These are phyloP conservation scores for Aspergillus quadrilineatus DNA, from an alignment of 2,329 filamentous ascomycete species.

Conservation along the genomic window DNA sequence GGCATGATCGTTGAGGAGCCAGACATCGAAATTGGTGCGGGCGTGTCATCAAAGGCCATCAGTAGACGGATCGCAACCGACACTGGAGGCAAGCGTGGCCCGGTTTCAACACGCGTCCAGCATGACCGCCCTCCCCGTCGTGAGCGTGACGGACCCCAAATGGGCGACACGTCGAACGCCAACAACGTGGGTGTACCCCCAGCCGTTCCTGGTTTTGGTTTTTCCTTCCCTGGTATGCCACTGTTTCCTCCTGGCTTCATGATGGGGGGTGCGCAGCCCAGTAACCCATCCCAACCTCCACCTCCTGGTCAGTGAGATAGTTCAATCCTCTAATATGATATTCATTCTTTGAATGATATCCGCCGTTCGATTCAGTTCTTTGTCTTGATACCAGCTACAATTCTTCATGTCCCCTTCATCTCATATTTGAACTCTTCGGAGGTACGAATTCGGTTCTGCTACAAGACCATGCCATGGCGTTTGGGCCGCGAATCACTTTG, in stretches of 20 bases:
- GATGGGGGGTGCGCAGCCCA: slow-evolving; percentile 40
- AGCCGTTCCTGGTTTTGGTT: slow-evolving; percentile 56
- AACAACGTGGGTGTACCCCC: slow-evolving; percentile 53
- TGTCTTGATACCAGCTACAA: slow-evolving; percentile 23
- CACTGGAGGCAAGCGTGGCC: slow-evolving; percentile 50
- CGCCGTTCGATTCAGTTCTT: slow-evolving; percentile 11
- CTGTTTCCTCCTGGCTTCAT: slow-evolving; percentile 51
- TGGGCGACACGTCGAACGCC: slow-evolving; percentile 34
- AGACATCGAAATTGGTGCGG: slow-evolving; percentile 96
- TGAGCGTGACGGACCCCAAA: slow-evolving; percentile 36
- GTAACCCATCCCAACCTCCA: slow-evolving; percentile 35
- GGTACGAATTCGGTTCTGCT: slow-evolving; percentile 14
- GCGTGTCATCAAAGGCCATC: slow-evolving; percentile 83
- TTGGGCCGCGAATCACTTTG: not conserved
- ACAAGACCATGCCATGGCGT: slow-evolving; percentile 7
- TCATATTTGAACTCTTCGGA: not conserved
- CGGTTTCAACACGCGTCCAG: slow-evolving; percentile 45
- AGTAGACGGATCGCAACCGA: slow-evolving; percentile 54
- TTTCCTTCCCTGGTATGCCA: slow-evolving; percentile 51
- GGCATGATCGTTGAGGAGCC: slow-evolving; percentile 94
- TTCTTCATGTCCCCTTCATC: slow-evolving; percentile 9
- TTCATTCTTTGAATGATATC: slow-evolving; percentile 9
- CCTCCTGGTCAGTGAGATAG: slow-evolving; percentile 38
- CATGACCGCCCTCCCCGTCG: slow-evolving; percentile 35
- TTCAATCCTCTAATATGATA: not conserved